Evolutionary conservation across 1,139 yeast genomes (phyloP).

Genomic region (Geotrichum fermentans): DNA sequence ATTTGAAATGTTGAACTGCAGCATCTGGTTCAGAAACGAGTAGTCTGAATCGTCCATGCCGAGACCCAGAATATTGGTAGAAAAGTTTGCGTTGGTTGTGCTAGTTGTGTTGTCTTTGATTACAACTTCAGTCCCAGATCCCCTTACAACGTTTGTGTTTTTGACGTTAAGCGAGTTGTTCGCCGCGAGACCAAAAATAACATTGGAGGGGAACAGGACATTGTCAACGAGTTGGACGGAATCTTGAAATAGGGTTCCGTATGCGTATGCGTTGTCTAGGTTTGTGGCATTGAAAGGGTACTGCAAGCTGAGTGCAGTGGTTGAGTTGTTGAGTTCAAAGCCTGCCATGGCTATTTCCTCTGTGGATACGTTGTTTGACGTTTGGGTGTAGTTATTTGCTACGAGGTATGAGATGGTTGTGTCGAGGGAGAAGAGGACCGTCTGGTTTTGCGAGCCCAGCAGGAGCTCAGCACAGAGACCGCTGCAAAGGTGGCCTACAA

Average conservation of each 20-base stretch:
- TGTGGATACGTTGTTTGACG: not conserved
- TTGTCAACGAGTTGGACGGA: conserved; percentile 17
- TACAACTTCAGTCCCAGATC: conserved; percentile 9
- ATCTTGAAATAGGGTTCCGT: conserved; percentile 24
- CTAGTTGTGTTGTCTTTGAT: not conserved
- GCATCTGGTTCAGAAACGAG: conserved; percentile 18
- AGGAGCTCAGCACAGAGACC: conserved; percentile 10
- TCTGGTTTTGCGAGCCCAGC: conserved; percentile 13
- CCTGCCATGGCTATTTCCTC: conserved; percentile 12
- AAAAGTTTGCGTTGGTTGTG: conserved; percentile 3
- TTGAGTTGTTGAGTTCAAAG: conserved; percentile 21
- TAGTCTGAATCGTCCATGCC: conserved; percentile 19
- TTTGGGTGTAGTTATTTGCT: conserved; percentile 13
- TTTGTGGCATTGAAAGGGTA: conserved; percentile 17
- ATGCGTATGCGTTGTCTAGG: conserved; percentile 21
- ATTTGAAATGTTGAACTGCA: conserved; percentile 10
- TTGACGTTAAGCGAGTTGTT: conserved; percentile 12
- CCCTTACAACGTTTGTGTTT: conserved; percentile 12
- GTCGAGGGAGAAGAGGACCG: conserved; percentile 13
- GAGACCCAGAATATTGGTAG: conserved; percentile 27
- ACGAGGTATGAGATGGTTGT: conserved; percentile 12
- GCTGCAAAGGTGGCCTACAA: conserved; percentile 14
- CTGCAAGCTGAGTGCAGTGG: conserved; percentile 15
- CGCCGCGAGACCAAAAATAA: conserved; percentile 25
- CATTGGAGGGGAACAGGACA: conserved; percentile 17